phyloP scores from a whole-genome alignment of 108 stramenopile genomes.

The Nitzschia sp. region DNA sequence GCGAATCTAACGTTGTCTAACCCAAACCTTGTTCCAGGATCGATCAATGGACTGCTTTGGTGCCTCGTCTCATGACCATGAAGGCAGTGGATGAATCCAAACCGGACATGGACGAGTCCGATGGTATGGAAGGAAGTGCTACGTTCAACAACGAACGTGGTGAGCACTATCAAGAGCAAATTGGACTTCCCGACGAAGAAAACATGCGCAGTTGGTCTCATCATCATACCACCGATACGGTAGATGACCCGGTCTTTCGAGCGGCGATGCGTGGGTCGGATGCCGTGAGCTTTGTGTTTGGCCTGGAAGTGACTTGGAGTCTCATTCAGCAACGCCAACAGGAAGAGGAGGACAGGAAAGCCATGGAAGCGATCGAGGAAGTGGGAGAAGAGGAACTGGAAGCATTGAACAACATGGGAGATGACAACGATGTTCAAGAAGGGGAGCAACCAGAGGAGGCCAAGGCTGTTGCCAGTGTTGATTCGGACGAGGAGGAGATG shows the following conservation, averaged over 20 bases:
- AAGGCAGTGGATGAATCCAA: slow-evolving; percentile 56
- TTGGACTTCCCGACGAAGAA: slow-evolving; percentile 93
- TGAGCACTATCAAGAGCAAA: slow-evolving; percentile 87
- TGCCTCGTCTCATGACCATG: slow-evolving; percentile 83
- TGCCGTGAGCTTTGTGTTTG: slow-evolving; percentile 92
- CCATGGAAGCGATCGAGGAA: slow-evolving; percentile 61
- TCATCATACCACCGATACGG: slow-evolving; percentile 87
- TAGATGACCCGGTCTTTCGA: slow-evolving; percentile 91
- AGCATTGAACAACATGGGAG: slow-evolving; percentile 4
- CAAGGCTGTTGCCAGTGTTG: slow-evolving; percentile 10
- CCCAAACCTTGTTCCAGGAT: slow-evolving; percentile 4
- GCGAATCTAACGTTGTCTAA: too few species aligned
- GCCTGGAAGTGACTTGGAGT: slow-evolving; percentile 92
- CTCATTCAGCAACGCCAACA: slow-evolving; percentile 86
- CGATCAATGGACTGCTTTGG: slow-evolving; percentile 74
- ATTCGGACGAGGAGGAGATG: slow-evolving; percentile 11
- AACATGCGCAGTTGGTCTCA: slow-evolving; percentile 94
- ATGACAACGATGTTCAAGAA: slow-evolving; percentile 8
- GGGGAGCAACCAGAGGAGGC: slow-evolving; percentile 13
- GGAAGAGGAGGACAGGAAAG: slow-evolving; percentile 80
- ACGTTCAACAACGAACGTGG: slow-evolving; percentile 71
- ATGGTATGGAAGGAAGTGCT: slow-evolving; percentile 25
- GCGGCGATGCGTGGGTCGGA: slow-evolving; percentile 85
- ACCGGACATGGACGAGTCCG: slow-evolving; percentile 14
- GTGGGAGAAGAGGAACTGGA: slow-evolving; percentile 32